Conservation (phyloP, 2,329 filamentous ascomycete genomes). For the Colletotrichum sidae region DNA sequence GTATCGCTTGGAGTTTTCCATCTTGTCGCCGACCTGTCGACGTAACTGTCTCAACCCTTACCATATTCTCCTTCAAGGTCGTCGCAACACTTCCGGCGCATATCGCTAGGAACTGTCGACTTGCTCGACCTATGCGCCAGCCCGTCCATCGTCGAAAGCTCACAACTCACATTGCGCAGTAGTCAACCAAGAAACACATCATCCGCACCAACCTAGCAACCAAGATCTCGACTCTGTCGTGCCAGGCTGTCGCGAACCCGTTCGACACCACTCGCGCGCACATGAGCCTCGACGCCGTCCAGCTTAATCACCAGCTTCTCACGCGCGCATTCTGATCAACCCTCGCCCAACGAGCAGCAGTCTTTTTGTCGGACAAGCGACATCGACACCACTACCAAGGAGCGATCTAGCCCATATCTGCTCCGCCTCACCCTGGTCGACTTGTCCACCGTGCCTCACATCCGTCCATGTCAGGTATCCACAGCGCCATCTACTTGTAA, state of each 20-base stretch:
- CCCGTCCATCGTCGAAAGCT: slow-evolving; percentile 14
- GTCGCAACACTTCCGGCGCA: too few relatives aligned
- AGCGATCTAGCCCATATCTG: slow-evolving; percentile 30
- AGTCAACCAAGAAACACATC: slow-evolving; percentile 11
- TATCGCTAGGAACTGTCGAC: too few relatives aligned
- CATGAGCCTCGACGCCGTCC: slow-evolving; percentile 12
- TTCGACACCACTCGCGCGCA: slow-evolving; percentile 5
- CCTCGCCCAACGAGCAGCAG: too few relatives aligned
- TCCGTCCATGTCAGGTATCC: slow-evolving; percentile 32
- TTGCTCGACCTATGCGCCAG: not conserved
- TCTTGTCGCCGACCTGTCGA: not conserved
- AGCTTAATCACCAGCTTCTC: slow-evolving; percentile 8
- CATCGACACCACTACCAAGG: slow-evolving; percentile 14
- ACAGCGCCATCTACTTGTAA: slow-evolving; percentile 28
- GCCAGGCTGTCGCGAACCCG: not conserved
- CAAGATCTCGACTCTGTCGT: slow-evolving; percentile 7
- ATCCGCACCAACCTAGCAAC: slow-evolving; percentile 4
- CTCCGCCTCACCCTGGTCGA: slow-evolving; percentile 31
- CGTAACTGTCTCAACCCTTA: slow-evolving; percentile 12
- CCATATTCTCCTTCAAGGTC: not conserved
- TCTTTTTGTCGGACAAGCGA: slow-evolving; percentile 6
- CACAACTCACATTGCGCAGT: slow-evolving; percentile 24
- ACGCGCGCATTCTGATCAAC: not conserved
- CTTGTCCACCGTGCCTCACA: slow-evolving; percentile 32
- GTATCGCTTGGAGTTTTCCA: slow-evolving; percentile 11